Evolutionary conservation across 1,139 yeast species (phyloP), one percentile per base, ranked within the genome.

Genomic region (Schizosaccharomyces versatilis): DNA sequence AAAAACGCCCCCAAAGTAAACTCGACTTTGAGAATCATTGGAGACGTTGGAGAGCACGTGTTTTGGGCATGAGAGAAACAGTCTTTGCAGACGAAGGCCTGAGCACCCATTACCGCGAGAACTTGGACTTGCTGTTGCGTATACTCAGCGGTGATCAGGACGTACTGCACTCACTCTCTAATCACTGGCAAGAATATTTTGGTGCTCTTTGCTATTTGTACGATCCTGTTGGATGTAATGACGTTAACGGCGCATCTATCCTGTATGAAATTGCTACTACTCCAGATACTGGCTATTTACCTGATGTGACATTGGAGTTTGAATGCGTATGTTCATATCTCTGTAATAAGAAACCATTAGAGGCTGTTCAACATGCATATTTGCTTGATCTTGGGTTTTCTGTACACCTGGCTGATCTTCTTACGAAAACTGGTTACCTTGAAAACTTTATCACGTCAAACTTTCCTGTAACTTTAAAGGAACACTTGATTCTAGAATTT

Each of bases 181-280:
- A 71, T 7, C 68, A 76, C 0, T 84, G 95, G 95, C 83, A 80
- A 63, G 93, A 83, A 63, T 71, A 79, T 24, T 72, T 77, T 48
- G 70, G 77, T 48, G 81, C 84, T 0, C 73, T 81, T 38, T 69
- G 79, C 36, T 69, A 80, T 52, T 83, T 72, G 62, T 81, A 79
- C 62, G 77, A 83, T 47, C 81, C 81, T 44, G 69, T 78, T 1
- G 60, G 65, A 6, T 69, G 71, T 47, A 61, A 74, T 47, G 59
- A 75, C 1, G 58, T 62, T 7, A 77, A 74, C 57, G 77, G 76
- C 59, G 42, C 54, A 14, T n/a, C 53, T 17, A 47, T 49, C 6
- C 47, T 56, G 15, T 66, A 69, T 57, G 57, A 58, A 36, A 39
- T 63, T 7, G 68, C 71, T 5, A 57, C 65, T 7, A 63, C 66